Percentiles rank a stretch among this genome's conserved stretches.
These are phyloP conservation scores for Boletellus ananas DNA, from an alignment of 768 basidiomycete species.

Conservation along the genomic window DNA sequence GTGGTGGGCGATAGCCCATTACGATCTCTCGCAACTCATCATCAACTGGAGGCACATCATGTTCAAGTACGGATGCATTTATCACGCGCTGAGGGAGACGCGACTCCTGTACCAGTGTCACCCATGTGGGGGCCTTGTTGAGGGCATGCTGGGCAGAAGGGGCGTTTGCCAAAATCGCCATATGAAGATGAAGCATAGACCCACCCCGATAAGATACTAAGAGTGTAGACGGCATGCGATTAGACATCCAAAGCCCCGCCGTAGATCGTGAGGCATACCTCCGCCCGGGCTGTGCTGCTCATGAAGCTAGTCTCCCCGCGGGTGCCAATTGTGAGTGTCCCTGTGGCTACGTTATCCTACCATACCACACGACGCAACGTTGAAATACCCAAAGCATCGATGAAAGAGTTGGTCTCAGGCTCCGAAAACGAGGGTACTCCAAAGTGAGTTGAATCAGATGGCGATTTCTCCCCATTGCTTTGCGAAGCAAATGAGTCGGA, in stretches of 20 bases:
- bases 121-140: conserved; percentile 11
- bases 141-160: conserved; percentile 23
- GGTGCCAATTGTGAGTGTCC: conserved; percentile 55
- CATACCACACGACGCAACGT: no score
- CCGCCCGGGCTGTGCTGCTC: conserved; percentile 64
- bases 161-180: neutral
- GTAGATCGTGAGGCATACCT: conserved; percentile 41
- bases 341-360: conserved; percentile 27
- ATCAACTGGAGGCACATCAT: conserved; percentile 28
- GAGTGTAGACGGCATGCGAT: neutral
- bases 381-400: conserved; percentile 48
- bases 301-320: conserved; percentile 54
- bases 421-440: conserved; percentile 8
- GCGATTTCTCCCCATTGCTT: conserved; percentile 18
- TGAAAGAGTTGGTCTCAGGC: conserved; percentile 40
- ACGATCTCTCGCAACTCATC: conserved; percentile 41
- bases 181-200: neutral
- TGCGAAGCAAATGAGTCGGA: conserved; percentile 27
- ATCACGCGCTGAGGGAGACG: conserved; percentile 41
- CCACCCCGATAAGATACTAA: conserved; percentile 59
- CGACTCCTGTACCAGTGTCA: conserved; percentile 23
- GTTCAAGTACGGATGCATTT: conserved; percentile 35
- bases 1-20: conserved; percentile 48
- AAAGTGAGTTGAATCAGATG: conserved; percentile 9
- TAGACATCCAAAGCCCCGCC: neutral